These are phyloP conservation scores for Xylaria sp. DNA, from an alignment of 2,329 filamentous ascomycete species.

Conservation along the genomic window DNA sequence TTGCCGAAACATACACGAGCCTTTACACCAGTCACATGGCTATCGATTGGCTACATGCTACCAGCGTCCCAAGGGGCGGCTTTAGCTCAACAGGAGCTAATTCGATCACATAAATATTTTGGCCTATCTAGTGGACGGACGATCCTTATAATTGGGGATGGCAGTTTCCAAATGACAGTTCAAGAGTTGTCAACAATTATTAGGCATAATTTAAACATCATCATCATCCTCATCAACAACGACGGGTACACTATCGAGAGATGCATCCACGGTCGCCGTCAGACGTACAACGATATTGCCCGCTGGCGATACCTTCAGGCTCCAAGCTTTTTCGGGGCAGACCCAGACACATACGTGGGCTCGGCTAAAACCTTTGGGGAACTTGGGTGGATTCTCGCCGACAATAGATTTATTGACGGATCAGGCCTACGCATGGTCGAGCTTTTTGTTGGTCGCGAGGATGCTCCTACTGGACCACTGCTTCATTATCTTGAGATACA, in stretches of 20 bases:
- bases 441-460: no score
- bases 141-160: slow-evolving; percentile 66
- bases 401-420: no score
- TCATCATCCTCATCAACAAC: slow-evolving; percentile 62
- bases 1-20: slow-evolving; percentile 55
- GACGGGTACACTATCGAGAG: slow-evolving; percentile 65
- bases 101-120: slow-evolving; percentile 37
- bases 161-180: slow-evolving; percentile 68
- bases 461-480: no score
- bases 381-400: no score
- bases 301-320: slow-evolving; percentile 58
- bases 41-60: slow-evolving; percentile 66
- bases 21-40: slow-evolving; percentile 60
- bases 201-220: slow-evolving; percentile 53
- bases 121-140: slow-evolving; percentile 49
- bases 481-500: no score
- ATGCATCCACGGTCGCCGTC: slow-evolving; percentile 59
- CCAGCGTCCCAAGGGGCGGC: slow-evolving; percentile 61
- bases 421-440: no score
- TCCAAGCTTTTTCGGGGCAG: slow-evolving; percentile 54
- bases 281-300: slow-evolving; percentile 60
- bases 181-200: slow-evolving; percentile 71
- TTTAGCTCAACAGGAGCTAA: slow-evolving; percentile 57
- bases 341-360: slow-evolving; percentile 46
- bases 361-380: slow-evolving; percentile 52